Evolutionary conservation across 1,139 yeast species (phyloP), one percentile per base, ranked within the genome.

Genomic region (Blastobotrys ciferrii): DNA sequence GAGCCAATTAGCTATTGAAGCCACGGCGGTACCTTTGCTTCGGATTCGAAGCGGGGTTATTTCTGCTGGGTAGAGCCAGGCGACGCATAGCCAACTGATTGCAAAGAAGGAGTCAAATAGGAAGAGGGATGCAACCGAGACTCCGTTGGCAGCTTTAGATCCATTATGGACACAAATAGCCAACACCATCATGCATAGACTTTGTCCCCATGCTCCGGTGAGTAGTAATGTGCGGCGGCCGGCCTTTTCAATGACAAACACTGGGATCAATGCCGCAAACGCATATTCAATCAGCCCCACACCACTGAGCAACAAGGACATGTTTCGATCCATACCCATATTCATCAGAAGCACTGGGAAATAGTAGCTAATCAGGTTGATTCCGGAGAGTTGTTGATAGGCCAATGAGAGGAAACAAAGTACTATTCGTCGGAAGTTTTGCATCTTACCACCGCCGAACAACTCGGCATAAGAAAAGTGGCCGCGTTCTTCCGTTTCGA

Each of bases 301-400:
- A 2, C 36, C 46, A 11, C 42, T 20, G 12, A 43, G 14, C 13
- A 43, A 28, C 30, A 30, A 15, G 12, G 39, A 18, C 28, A 25
- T 25, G 20, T 31, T 31, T 2, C 15, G 31, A 14, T 31, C 28
- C 20, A 35, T 17, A 13, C 47, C 47, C 4, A 44, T 19, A 7
- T 38, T 11, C 12, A 20, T 32, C 18, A 38, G 32, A 15, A 44
- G 20, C 12, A 31, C 40, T 3, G 43, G 30, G 19, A 33, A 18
- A 47, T 43, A 66, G 49, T 61, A 66, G 0, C 64, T 78, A 50
- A 82, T 77, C 58, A 81, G 80, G 68, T 82, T 83, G 52, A 82
- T 73, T 68, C 88, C 88, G 43, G 87, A 80, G 70, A 82, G 74
- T 65, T 82, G 87, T 69, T 82, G 87, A 71, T 17, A 17, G 18